Evolutionary conservation across 306 rosid genomes (phyloP).

Genomic region (Corylus avellana): DNA sequence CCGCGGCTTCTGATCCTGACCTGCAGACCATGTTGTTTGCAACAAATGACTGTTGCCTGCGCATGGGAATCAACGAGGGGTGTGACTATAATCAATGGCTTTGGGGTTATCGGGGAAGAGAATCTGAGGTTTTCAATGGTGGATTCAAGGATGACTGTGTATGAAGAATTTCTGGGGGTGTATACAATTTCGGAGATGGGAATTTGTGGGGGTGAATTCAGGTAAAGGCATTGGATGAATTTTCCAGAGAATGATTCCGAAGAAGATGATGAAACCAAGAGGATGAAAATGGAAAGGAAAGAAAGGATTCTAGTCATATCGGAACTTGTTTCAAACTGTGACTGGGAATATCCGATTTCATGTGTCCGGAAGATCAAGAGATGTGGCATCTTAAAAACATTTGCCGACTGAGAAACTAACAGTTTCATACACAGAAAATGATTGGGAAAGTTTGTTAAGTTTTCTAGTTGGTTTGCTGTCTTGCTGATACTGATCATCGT

Average conservation of each 20-base stretch:
- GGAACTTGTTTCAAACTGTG: too few relatives aligned
- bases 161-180: background rate
- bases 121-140: background rate
- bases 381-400: too few relatives aligned
- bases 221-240: background rate
- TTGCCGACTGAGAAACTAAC: too few relatives aligned
- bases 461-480: background rate
- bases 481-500: too few relatives aligned
- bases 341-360: too few relatives aligned
- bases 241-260: too few relatives aligned
- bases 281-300: too few relatives aligned
- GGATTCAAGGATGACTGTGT: background rate
- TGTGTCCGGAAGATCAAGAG: too few relatives aligned
- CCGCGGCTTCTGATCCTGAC: constrained; percentile 39
- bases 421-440: too few relatives aligned
- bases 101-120: background rate
- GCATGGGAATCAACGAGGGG: background rate
- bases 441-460: background rate
- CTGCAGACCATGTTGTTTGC: background rate
- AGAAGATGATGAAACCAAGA: too few relatives aligned
- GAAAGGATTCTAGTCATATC: too few relatives aligned
- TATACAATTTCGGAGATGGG: background rate
- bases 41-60: background rate
- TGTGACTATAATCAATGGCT: background rate
- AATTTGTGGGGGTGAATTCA: background rate